These are phyloP conservation scores for Lentinula lateritia DNA, from an alignment of 768 basidiomycete species.

Conservation along the genomic window DNA sequence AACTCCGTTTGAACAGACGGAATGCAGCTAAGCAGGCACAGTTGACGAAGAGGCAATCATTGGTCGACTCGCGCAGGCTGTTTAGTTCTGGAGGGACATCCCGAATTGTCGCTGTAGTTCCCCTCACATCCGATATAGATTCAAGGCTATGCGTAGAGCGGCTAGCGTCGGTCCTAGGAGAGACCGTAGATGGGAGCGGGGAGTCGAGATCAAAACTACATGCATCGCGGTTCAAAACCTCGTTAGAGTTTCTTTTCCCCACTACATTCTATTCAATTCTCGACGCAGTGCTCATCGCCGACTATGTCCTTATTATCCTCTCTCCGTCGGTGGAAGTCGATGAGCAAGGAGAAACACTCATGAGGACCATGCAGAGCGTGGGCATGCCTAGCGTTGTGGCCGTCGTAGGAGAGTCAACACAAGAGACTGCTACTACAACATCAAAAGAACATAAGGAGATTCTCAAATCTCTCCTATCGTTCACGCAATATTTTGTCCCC, in stretches of 20 bases:
- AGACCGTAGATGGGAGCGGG: conserved; percentile 32
- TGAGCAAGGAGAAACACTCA: conserved; percentile 77
- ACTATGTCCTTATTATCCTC: conserved; percentile 84
- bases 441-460: conserved; percentile 42
- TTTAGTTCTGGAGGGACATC: conserved; percentile 77
- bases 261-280: conserved; percentile 76
- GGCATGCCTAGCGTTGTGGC: conserved; percentile 84
- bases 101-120: conserved; percentile 83
- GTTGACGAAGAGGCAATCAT: conserved; percentile 57
- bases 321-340: conserved; percentile 82
- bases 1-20: conserved; percentile 71
- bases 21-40: conserved; percentile 86
- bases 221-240: conserved; percentile 85
- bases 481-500: conserved; percentile 93
- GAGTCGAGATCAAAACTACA: conserved; percentile 35
- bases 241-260: conserved; percentile 80
- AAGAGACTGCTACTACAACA: neutral
- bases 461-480: conserved; percentile 86
- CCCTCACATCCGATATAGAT: conserved; percentile 66
- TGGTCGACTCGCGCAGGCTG: conserved; percentile 69
- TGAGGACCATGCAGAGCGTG: conserved; percentile 85
- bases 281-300: conserved; percentile 82
- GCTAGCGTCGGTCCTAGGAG: conserved; percentile 56
- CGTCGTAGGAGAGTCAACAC: conserved; percentile 48
- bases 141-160: conserved; percentile 45